phyloP scores from a whole-genome alignment of 495 filamentous ascomycete species.

The Neurospora tetrasperma region DNA sequence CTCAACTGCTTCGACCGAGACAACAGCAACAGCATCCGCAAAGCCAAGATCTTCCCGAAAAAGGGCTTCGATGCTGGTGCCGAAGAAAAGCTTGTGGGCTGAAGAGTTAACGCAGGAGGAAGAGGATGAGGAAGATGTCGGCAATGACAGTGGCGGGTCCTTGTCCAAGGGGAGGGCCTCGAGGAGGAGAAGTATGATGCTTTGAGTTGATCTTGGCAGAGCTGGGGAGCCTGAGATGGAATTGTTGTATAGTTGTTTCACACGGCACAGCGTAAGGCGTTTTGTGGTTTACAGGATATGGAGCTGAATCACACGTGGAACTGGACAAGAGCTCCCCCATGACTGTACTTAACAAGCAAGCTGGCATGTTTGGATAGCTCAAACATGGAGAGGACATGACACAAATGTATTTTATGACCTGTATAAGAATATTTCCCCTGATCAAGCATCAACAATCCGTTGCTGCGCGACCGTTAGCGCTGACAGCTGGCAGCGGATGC shows the following conservation, averaged over 20 bases:
- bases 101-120: neutral
- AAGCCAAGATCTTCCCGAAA: constrained; percentile 20
- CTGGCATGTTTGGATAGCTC: neutral
- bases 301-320: neutral
- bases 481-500: neutral
- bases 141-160: neutral
- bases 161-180: constrained; percentile 10
- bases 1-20: constrained; percentile 1
- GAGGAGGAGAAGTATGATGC: constrained; percentile 47
- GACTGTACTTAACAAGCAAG: neutral
- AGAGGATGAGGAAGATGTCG: constrained; percentile 9
- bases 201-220: constrained; percentile 27
- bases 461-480: neutral
- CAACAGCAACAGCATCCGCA: neutral
- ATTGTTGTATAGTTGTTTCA: neutral
- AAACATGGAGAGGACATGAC: neutral
- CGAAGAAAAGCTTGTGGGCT: constrained; percentile 20
- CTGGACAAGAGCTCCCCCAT: neutral
- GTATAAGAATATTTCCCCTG: neutral
- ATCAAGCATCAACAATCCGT: neutral
- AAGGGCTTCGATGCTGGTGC: constrained; percentile 30
- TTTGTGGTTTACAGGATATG: neutral
- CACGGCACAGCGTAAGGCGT: neutral
- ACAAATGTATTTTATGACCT: neutral
- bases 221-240: neutral